These are phyloP conservation scores for Leersia perrieri DNA, from an alignment of 176 grass and related monocot genomes.

Conservation along the genomic window DNA sequence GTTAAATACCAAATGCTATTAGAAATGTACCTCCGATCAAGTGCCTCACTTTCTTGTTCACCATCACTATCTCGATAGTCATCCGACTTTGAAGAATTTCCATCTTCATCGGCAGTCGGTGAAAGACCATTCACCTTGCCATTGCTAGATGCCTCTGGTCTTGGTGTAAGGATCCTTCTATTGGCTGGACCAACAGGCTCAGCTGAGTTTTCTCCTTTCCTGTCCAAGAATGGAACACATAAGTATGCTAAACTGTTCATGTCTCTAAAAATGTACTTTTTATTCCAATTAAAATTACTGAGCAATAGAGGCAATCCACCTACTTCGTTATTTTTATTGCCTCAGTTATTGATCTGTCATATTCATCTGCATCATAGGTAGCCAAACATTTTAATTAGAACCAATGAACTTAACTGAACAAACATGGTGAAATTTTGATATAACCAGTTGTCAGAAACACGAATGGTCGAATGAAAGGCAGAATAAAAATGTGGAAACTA, in stretches of 20 bases:
- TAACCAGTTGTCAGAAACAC: background rate
- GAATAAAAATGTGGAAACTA: background rate
- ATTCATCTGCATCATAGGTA: constrained; percentile 81
- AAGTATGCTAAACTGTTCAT: constrained; percentile 8
- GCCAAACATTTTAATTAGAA: constrained; percentile 27
- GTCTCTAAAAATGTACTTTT: background rate
- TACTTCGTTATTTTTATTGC: constrained; percentile 99
- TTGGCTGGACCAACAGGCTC: constrained; percentile 53
- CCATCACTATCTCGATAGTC: constrained; percentile 78
- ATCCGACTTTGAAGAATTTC: constrained; percentile 71
- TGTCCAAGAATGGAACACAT: constrained; percentile 35
- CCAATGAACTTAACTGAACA: background rate
- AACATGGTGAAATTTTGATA: background rate
- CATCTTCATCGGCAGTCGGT: constrained; percentile 41
- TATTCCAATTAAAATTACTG: background rate
- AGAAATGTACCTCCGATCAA: constrained; percentile 81
- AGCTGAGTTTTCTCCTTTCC: constrained; percentile 78
- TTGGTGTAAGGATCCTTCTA: constrained; percentile 58
- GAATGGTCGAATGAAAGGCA: background rate
- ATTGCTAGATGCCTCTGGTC: constrained; percentile 64
- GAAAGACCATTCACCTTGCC: constrained; percentile 69
- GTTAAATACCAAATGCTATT: background rate
- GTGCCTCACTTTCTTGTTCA: constrained; percentile 68
- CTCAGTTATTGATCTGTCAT: constrained; percentile 97
- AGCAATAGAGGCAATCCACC: constrained; percentile 38